These are phyloP conservation scores for Yarrowia keelungensis DNA, from an alignment of 805 yeast species.

Conservation along the genomic window DNA sequence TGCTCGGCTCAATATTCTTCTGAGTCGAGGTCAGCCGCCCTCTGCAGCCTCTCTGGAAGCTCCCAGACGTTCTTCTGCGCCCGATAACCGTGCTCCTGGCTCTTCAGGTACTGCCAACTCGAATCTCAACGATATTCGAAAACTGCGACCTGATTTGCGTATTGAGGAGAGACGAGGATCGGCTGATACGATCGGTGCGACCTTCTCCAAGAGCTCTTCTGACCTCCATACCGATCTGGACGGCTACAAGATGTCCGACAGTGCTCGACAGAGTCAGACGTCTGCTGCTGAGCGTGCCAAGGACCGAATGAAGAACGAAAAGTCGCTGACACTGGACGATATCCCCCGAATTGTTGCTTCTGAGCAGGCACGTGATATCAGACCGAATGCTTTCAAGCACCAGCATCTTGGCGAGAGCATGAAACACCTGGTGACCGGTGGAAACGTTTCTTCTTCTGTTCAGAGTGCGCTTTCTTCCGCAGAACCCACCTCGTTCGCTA, in stretches of 20 bases:
- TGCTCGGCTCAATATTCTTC: slow-evolving; percentile 62
- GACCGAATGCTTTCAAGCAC: slow-evolving; percentile 91
- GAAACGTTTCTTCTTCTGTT: slow-evolving; percentile 25
- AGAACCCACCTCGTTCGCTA: slow-evolving; percentile 9
- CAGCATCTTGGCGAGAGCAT: slow-evolving; percentile 50
- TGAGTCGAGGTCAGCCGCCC: slow-evolving; percentile 39
- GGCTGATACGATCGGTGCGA: background rate
- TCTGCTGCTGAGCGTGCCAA: slow-evolving; percentile 64
- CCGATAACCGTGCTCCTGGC: slow-evolving; percentile 9
- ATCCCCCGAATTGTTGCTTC: slow-evolving; percentile 97
- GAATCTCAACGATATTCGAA: slow-evolving; percentile 13
- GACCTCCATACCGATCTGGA: slow-evolving; percentile 39
- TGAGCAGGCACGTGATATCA: slow-evolving; percentile 90
- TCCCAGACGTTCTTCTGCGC: slow-evolving; percentile 19
- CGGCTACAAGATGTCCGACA: slow-evolving; percentile 30
- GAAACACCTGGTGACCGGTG: slow-evolving; percentile 19
- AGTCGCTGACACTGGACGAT: slow-evolving; percentile 89
- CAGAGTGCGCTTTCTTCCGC: slow-evolving; percentile 19
- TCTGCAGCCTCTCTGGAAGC: background rate
- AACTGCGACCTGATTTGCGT: background rate
- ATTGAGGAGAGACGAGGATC: slow-evolving; percentile 9
- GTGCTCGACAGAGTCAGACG: slow-evolving; percentile 14
- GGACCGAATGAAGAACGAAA: slow-evolving; percentile 76
- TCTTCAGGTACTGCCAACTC: background rate
- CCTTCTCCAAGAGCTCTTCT: slow-evolving; percentile 1